A percentile compares a stretch with the other conserved stretches of the same genome.
These are phyloP conservation scores for Alternaria ventricosa DNA, from an alignment of 2,329 filamentous ascomycete species.

Conservation along the genomic window DNA sequence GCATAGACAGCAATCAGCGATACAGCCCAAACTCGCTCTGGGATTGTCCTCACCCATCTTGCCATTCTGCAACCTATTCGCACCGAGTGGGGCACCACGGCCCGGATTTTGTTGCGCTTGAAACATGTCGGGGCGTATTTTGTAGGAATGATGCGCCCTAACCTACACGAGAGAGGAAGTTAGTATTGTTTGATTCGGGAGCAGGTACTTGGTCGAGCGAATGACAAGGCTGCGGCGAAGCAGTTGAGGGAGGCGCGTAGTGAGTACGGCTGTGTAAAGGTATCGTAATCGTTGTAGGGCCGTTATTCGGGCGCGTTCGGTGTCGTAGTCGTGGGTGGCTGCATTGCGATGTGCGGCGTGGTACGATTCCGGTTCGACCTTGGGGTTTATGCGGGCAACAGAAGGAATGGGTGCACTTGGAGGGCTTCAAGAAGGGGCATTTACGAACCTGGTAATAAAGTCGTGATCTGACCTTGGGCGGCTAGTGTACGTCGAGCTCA, in stretches of 20 bases:
- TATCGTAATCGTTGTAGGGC: background rate
- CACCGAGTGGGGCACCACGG: slow-evolving; percentile 56
- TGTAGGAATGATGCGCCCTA: slow-evolving; percentile 59
- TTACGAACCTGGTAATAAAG: slow-evolving; percentile 18
- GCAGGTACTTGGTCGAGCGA: background rate
- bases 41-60: slow-evolving; percentile 56
- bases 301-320: background rate
- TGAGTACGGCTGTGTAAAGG: background rate
- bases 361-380: slow-evolving; percentile 20
- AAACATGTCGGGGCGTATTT: slow-evolving; percentile 61
- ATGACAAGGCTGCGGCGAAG: background rate
- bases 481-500: slow-evolving; percentile 6
- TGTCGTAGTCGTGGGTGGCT: slow-evolving; percentile 9
- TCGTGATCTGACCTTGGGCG: slow-evolving; percentile 1
- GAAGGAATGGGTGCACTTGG: slow-evolving; percentile 47
- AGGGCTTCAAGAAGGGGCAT: slow-evolving; percentile 52
- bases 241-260: slow-evolving; percentile 1
- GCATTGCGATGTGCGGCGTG: slow-evolving; percentile 13
- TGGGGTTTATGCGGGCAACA: slow-evolving; percentile 24
- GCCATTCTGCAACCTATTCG: slow-evolving; percentile 60
- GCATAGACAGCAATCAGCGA: slow-evolving; percentile 30
- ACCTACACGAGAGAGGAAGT: slow-evolving; percentile 44
- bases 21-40: background rate
- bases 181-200: slow-evolving; percentile 12
- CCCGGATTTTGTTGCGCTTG: slow-evolving; percentile 57